These are phyloP conservation scores for Schoenoplectus triqueter DNA, from an alignment of 202 grass and related monocot genomes.

Conservation along the genomic window DNA sequence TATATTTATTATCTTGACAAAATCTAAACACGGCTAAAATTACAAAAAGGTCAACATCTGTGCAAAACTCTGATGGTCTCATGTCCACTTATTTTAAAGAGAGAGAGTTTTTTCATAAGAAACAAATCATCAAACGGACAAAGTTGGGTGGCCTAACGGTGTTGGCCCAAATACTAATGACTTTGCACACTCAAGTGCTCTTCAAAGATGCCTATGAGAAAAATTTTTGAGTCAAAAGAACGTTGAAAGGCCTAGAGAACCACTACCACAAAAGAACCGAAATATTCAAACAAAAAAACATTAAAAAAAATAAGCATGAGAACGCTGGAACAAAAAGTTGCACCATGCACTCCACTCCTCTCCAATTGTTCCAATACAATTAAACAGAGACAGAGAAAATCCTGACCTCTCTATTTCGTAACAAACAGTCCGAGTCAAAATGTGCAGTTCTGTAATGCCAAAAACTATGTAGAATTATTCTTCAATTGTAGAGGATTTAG, in stretches of 20 bases:
- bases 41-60: conserved; percentile 14
- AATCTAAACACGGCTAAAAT: background rate
- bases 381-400: background rate
- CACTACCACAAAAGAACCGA: background rate
- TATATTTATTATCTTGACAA: background rate
- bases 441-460: background rate
- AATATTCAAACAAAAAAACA: background rate
- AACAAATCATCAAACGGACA: background rate
- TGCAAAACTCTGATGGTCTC: conserved; percentile 20
- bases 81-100: conserved; percentile 1
- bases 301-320: background rate
- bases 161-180: background rate
- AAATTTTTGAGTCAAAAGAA: background rate
- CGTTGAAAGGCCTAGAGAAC: conserved; percentile 15
- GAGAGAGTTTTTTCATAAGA: background rate
- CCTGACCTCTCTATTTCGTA: background rate
- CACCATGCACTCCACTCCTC: background rate
- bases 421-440: conserved; percentile 1
- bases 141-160: conserved; percentile 28
- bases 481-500: conserved; percentile 13
- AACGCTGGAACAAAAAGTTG: background rate
- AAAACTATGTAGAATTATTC: background rate
- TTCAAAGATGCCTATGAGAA: conserved; percentile 21
- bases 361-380: conserved; percentile 4
- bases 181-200: background rate